A percentile compares a stretch with the other conserved stretches of the same genome.
Evolutionary conservation across 495 filamentous ascomycete genomes (phyloP).

Genomic region (Penicillium simplicissimum): DNA sequence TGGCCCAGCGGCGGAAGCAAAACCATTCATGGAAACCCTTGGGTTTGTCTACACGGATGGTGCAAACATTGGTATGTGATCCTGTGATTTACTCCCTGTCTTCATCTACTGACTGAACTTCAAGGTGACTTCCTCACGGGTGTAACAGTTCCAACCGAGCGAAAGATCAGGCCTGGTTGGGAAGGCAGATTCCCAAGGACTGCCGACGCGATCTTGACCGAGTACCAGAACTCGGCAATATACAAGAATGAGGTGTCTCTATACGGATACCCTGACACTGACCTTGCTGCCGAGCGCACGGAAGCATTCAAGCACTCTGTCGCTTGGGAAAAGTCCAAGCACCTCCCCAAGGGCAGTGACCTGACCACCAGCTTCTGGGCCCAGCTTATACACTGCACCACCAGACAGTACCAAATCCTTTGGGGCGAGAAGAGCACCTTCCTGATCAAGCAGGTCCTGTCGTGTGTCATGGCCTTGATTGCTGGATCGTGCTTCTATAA

Average conservation of each 20-base stretch:
- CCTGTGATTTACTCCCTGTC: not conserved
- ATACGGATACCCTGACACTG: constrained; percentile 49
- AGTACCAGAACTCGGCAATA: constrained; percentile 42
- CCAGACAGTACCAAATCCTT: constrained; percentile 56
- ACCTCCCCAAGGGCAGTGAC: constrained; percentile 41
- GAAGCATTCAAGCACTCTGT: constrained; percentile 50
- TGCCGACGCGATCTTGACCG: constrained; percentile 37
- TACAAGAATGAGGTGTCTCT: constrained; percentile 37
- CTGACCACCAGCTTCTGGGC: constrained; percentile 57
- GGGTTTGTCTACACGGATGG: constrained; percentile 65
- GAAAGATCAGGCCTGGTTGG: constrained; percentile 57
- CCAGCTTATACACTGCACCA: constrained; percentile 55
- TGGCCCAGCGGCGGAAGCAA: constrained; percentile 57
- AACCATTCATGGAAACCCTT: constrained; percentile 63
- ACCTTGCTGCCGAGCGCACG: constrained; percentile 42
- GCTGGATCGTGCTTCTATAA: constrained; percentile 44
- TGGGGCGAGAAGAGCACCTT: constrained; percentile 61
- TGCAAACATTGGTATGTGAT: constrained; percentile 16
- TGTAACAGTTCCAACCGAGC: constrained; percentile 66
- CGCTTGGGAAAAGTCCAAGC: constrained; percentile 39
- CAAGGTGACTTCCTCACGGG: constrained; percentile 66
- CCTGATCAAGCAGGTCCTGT: constrained; percentile 54
- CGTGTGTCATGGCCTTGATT: constrained; percentile 38
- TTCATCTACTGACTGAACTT: constrained; percentile 43
- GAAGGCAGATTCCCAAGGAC: constrained; percentile 47